Evolutionary conservation across 805 yeast species (phyloP).

Genomic region (Candida pseudoglaebosa): DNA sequence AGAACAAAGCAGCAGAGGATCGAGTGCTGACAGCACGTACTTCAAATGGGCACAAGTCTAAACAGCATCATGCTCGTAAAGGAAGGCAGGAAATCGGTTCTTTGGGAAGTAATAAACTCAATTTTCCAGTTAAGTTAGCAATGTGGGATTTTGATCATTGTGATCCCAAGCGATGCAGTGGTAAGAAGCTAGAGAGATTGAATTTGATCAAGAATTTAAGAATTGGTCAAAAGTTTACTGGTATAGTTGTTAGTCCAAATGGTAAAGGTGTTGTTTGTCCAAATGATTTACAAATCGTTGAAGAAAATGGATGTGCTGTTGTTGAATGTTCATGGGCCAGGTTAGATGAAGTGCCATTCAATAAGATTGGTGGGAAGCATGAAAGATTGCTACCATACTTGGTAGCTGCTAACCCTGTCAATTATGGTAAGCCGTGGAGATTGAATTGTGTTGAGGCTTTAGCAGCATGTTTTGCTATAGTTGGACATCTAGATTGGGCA

Average conservation of each 20-base stretch:
- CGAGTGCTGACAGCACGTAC: slow-evolving; percentile 31
- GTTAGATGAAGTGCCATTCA: slow-evolving; percentile 93
- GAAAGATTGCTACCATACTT: slow-evolving; percentile 87
- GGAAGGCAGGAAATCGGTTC: slow-evolving; percentile 32
- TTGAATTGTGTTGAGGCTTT: slow-evolving; percentile 95
- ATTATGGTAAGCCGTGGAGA: slow-evolving; percentile 94
- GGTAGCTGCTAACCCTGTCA: slow-evolving; percentile 95
- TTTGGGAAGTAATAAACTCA: slow-evolving; percentile 13
- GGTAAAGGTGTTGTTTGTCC: slow-evolving; percentile 91
- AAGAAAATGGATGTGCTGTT: slow-evolving; percentile 85
- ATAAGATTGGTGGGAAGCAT: slow-evolving; percentile 84
- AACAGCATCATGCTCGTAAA: slow-evolving; percentile 45
- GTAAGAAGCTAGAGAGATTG: slow-evolving; percentile 85
- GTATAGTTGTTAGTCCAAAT: slow-evolving; percentile 88
- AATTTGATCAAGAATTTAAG: slow-evolving; percentile 77
- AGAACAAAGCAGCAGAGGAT: slow-evolving; percentile 47
- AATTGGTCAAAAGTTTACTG: slow-evolving; percentile 91
- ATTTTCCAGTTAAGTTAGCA: slow-evolving; percentile 80
- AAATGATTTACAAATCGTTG: slow-evolving; percentile 72
- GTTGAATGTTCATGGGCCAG: slow-evolving; percentile 99
- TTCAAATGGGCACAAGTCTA: slow-evolving; percentile 55
- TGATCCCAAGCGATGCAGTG: slow-evolving; percentile 96
- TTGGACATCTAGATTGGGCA: slow-evolving; percentile 91
- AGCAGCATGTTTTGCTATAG: slow-evolving; percentile 95
- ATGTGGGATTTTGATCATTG: slow-evolving; percentile 99